These are phyloP conservation scores for Ophiobolus disseminans DNA, from an alignment of 2,329 filamentous ascomycete genomes.

Conservation along the genomic window DNA sequence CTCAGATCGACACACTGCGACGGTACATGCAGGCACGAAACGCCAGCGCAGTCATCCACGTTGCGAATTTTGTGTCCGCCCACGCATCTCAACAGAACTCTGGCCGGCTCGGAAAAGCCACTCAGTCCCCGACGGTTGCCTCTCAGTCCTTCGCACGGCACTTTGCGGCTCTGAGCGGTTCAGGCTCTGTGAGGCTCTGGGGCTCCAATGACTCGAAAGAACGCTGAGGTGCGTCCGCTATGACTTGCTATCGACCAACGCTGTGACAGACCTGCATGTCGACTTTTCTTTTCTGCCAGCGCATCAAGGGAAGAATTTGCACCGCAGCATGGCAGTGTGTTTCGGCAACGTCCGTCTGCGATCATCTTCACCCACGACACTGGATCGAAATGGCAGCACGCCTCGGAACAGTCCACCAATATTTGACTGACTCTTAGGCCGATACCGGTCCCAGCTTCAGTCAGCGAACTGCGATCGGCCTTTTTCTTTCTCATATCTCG, in stretches of 20 bases:
- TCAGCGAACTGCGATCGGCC: neutral
- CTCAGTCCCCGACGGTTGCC: constrained; percentile 16
- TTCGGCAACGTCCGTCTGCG: too few relatives aligned
- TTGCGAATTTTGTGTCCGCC: constrained; percentile 8
- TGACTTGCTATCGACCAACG: constrained; percentile 2
- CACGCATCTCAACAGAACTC: constrained; percentile 10
- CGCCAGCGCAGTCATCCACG: constrained; percentile 6
- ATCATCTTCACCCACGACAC: too few relatives aligned
- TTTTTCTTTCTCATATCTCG: neutral
- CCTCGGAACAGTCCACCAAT: too few relatives aligned
- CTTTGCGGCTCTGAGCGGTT: constrained; percentile 7
- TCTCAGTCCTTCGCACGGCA: constrained; percentile 5
- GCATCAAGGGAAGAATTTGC: too few relatives aligned
- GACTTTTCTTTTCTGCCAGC: neutral
- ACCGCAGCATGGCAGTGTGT: too few relatives aligned
- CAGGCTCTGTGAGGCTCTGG: constrained; percentile 20
- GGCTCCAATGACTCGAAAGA: constrained; percentile 11
- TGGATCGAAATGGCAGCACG: too few relatives aligned
- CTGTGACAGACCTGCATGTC: constrained; percentile 1
- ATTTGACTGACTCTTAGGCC: too few relatives aligned
- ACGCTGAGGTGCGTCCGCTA: neutral
- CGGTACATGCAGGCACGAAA: constrained; percentile 7
- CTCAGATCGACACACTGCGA: constrained; percentile 3
- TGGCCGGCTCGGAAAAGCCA: constrained; percentile 17
- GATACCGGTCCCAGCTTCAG: neutral